Evolutionary conservation across 225 moss, liverwort and hornwort genomes (phyloP).

Genomic region (Pseudoscleropodium purum): DNA sequence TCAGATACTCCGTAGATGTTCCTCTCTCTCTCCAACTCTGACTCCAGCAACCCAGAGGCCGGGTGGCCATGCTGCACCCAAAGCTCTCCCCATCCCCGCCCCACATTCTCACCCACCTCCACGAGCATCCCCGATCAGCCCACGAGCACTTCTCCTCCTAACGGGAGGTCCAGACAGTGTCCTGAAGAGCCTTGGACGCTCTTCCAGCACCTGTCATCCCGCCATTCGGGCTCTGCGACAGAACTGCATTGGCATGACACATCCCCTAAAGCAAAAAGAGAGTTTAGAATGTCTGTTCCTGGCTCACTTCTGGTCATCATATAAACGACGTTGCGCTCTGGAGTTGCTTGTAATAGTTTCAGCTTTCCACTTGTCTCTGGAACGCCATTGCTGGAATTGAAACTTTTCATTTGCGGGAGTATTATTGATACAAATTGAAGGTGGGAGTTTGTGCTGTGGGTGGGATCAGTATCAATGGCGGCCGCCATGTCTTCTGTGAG

Average conservation of each 20-base stretch:
- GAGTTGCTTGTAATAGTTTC: accelerated
- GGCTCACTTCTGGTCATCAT: neutral
- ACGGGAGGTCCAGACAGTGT: slow-evolving; percentile 14
- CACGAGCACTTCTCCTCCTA: neutral
- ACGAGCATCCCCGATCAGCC: slow-evolving; percentile 2
- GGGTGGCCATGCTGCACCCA: neutral
- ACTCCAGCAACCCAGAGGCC: neutral
- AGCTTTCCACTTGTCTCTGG: slow-evolving; percentile 9
- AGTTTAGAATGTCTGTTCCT: neutral
- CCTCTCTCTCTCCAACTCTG: neutral
- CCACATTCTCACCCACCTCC: neutral
- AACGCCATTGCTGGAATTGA: neutral
- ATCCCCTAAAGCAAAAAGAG: neutral
- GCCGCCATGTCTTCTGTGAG: slow-evolving; percentile 32
- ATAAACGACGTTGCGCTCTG: neutral
- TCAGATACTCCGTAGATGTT: neutral
- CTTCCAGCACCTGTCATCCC: slow-evolving; percentile 3
- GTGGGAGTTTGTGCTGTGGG: neutral
- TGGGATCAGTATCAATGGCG: slow-evolving; percentile 4
- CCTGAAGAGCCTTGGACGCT: neutral
- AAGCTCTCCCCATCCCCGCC: neutral
- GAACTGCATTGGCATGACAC: neutral
- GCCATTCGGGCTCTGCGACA: neutral
- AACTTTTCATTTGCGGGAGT: neutral
- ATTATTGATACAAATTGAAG: neutral